These are phyloP conservation scores for Mollisia scopiformis DNA, from an alignment of 2,329 filamentous ascomycete genomes.

Conservation along the genomic window DNA sequence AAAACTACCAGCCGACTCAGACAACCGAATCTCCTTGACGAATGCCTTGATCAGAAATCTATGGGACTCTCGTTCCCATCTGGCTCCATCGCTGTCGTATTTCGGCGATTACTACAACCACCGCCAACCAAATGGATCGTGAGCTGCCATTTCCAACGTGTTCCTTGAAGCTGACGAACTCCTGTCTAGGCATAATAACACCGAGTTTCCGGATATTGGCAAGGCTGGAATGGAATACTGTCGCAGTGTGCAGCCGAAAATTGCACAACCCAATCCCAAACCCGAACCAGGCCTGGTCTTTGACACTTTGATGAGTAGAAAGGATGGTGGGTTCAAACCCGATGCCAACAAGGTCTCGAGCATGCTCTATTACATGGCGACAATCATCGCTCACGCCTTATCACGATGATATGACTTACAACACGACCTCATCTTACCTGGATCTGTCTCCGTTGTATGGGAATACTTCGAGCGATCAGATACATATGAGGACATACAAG, in stretches of 20 bases:
- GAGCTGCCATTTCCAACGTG: too few species aligned
- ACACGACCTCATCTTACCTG: slow-evolving; percentile 41
- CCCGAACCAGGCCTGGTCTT: slow-evolving; percentile 67
- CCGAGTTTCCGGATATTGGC: slow-evolving; percentile 64
- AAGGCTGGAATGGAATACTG: slow-evolving; percentile 69
- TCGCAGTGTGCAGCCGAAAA: slow-evolving; percentile 60
- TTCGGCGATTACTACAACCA: too few species aligned
- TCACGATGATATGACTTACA: slow-evolving; percentile 35
- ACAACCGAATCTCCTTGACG: too few species aligned
- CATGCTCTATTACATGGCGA: slow-evolving; percentile 50
- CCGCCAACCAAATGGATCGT: too few species aligned
- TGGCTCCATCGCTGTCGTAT: too few species aligned
- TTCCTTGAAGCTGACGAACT: too few species aligned
- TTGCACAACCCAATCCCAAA: slow-evolving; percentile 56
- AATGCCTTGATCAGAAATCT: too few species aligned
- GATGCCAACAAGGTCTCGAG: slow-evolving; percentile 47
- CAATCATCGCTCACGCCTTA: slow-evolving; percentile 54
- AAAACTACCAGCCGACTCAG: too few species aligned
- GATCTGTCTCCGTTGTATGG: slow-evolving; percentile 50
- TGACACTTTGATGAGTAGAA: slow-evolving; percentile 53
- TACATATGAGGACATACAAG: slow-evolving; percentile 57
- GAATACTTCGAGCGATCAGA: slow-evolving; percentile 9
- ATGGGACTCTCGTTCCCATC: too few species aligned
- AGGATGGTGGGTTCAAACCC: slow-evolving; percentile 28
- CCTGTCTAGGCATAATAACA: too few species aligned